Percentiles rank a stretch among this genome's conserved stretches.
Conservation (phyloP, 352 stramenopile species). For the Globisporangium megalacanthum region DNA sequence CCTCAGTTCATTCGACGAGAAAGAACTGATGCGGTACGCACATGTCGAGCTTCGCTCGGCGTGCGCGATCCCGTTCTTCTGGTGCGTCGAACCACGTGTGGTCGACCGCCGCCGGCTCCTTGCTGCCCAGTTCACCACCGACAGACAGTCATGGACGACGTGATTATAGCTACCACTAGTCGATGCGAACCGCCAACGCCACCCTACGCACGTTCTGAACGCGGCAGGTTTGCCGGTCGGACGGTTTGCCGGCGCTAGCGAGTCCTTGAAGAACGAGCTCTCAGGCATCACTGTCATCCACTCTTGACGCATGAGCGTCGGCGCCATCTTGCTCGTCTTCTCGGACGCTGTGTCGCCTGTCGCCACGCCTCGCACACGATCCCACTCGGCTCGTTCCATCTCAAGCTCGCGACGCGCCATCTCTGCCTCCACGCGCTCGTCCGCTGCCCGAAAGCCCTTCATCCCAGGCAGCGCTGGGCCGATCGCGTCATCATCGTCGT, state of each 20-base stretch:
- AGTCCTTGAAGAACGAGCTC: conserved; percentile 67
- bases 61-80: conserved; percentile 73
- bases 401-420: conserved; percentile 54
- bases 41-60: conserved; percentile 81
- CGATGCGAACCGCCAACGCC: neutral
- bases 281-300: conserved; percentile 87
- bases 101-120: conserved; percentile 68
- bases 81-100: conserved; percentile 78
- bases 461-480: conserved; percentile 71
- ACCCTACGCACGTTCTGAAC: conserved; percentile 38
- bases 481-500: conserved; percentile 52
- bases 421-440: conserved; percentile 64
- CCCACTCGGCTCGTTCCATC: conserved; percentile 66
- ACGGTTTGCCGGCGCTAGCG: conserved; percentile 47
- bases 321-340: neutral
- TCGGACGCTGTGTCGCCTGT: conserved; percentile 1
- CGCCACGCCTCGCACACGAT: conserved; percentile 24
- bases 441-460: conserved; percentile 67
- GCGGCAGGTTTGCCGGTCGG: conserved; percentile 45
- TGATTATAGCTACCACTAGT: neutral
- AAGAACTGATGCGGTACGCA: conserved; percentile 15
- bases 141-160: neutral
- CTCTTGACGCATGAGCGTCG: conserved; percentile 40
- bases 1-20: too few species aligned
- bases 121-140: conserved; percentile 23